A percentile compares a stretch with the other conserved stretches of the same genome.
Conservation (phyloP, 371 early-diverging fungal genomes). For the Fennellomyces sp. region DNA sequence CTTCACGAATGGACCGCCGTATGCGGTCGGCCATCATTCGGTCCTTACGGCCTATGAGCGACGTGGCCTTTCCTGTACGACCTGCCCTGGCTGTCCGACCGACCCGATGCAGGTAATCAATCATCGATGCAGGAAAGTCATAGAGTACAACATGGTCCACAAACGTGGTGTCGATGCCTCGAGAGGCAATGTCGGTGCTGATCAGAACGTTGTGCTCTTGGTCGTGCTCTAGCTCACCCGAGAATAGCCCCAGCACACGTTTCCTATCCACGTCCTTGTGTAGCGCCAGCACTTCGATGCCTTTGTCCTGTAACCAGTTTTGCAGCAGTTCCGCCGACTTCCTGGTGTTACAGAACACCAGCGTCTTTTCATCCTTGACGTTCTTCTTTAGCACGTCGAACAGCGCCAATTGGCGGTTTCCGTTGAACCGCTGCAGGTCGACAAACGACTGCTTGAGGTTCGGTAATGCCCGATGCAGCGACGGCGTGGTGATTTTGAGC, state of each 20-base stretch:
- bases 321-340: constrained; percentile 65
- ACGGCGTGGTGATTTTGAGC: constrained; percentile 79
- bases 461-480: constrained; percentile 80
- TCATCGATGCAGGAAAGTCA: constrained; percentile 92
- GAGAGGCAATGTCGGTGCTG: constrained; percentile 94
- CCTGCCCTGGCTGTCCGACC: constrained; percentile 96
- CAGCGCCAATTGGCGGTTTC: constrained; percentile 64
- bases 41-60: constrained; percentile 79
- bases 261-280: constrained; percentile 59
- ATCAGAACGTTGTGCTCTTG: constrained; percentile 63
- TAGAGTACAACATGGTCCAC: constrained; percentile 94
- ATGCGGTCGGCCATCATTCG: constrained; percentile 81
- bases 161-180: constrained; percentile 91
- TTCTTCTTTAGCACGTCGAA: constrained; percentile 77
- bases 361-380: constrained; percentile 56
- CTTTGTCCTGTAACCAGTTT: constrained; percentile 62
- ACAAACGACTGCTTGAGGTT: constrained; percentile 80
- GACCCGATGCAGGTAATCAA: constrained; percentile 96
- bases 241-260: constrained; percentile 49
- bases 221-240: constrained; percentile 6
- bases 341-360: constrained; percentile 90
- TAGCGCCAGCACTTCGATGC: constrained; percentile 56
- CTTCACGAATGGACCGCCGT: constrained; percentile 66
- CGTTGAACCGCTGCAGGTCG: constrained; percentile 61
- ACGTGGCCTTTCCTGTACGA: constrained; percentile 82